Percentiles rank a stretch among this genome's conserved stretches.
Evolutionary conservation across 495 filamentous ascomycete species (phyloP).

Genomic region (Symbiotaphrina buchneri): DNA sequence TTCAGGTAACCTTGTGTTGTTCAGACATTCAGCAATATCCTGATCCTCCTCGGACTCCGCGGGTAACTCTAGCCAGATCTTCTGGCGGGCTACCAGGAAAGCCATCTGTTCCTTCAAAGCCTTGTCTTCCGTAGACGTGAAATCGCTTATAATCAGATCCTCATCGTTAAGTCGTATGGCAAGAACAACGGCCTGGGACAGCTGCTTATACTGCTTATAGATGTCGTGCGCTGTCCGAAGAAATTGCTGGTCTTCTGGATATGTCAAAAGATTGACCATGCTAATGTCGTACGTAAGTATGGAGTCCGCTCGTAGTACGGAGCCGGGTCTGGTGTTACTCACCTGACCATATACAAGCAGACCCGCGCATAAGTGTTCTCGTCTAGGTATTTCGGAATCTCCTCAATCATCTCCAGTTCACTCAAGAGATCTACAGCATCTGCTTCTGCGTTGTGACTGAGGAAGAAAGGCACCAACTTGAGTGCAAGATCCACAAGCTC

Average conservation of each 20-base stretch:
- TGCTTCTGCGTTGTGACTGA: conserved; percentile 93
- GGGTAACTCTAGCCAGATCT: conserved; percentile 55
- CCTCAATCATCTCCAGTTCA: conserved; percentile 88
- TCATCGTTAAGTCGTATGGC: conserved; percentile 82
- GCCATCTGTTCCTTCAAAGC: conserved; percentile 85
- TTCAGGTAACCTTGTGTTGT: conserved; percentile 68
- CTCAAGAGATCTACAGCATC: conserved; percentile 94
- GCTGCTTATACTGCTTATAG: conserved; percentile 77
- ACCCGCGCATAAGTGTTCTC: conserved; percentile 84
- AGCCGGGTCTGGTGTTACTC: background rate
- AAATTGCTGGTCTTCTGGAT: conserved; percentile 90
- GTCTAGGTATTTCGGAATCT: conserved; percentile 75
- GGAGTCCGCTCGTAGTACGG: background rate
- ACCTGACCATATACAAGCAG: conserved; percentile 86
- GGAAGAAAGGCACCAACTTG: conserved; percentile 76
- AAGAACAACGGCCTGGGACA: conserved; percentile 79
- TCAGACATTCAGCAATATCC: conserved; percentile 58
- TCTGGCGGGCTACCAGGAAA: conserved; percentile 77
- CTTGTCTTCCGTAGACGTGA: conserved; percentile 56
- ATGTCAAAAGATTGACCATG: conserved; percentile 95
- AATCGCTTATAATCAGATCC: conserved; percentile 55
- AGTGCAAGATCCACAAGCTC: conserved; percentile 69
- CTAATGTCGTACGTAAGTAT: conserved; percentile 11
- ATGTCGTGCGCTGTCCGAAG: conserved; percentile 76
- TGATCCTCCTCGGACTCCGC: conserved; percentile 40